These are phyloP conservation scores for Coriolopsis trogii DNA, from an alignment of 1,284 basidiomycete species.

Conservation along the genomic window DNA sequence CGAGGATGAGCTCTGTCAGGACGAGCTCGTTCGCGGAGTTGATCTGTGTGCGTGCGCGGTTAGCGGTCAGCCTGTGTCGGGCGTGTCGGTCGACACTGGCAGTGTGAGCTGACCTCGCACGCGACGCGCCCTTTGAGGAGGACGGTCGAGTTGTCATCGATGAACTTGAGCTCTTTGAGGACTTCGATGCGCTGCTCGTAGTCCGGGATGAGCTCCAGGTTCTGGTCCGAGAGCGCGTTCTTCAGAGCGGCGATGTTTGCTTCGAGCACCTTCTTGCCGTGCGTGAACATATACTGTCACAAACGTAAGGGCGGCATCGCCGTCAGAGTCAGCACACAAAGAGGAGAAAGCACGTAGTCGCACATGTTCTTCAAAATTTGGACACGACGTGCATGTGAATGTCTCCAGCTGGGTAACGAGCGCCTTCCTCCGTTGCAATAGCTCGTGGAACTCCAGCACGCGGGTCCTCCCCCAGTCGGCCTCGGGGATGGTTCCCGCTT, in stretches of 20 bases:
- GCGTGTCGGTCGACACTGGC: slow-evolving; percentile 14
- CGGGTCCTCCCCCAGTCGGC: slow-evolving; percentile 85
- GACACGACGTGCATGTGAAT: slow-evolving; percentile 59
- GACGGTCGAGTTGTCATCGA: slow-evolving; percentile 93
- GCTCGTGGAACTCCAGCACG: slow-evolving; percentile 92
- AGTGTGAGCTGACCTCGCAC: slow-evolving; percentile 76
- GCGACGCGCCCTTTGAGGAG: slow-evolving; percentile 96
- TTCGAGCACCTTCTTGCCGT: slow-evolving; percentile 76
- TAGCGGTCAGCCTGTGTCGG: not conserved
- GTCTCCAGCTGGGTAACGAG: slow-evolving; percentile 47
- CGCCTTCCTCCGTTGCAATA: slow-evolving; percentile 62
- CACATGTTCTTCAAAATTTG: slow-evolving; percentile 74
- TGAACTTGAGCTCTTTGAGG: slow-evolving; percentile 89
- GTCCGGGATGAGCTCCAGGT: slow-evolving; percentile 95
- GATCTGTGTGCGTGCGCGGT: slow-evolving; percentile 59
- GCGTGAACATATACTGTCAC: slow-evolving; percentile 42
- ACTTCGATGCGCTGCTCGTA: slow-evolving; percentile 95
- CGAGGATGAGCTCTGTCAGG: slow-evolving; percentile 95
- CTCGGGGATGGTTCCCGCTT: slow-evolving; percentile 59
- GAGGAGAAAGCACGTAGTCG: not conserved
- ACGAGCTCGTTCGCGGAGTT: slow-evolving; percentile 97
- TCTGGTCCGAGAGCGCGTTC: slow-evolving; percentile 90
- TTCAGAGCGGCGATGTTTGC: slow-evolving; percentile 77
- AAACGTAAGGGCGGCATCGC: too few relatives aligned
- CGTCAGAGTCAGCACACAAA: not conserved